Conservation (phyloP, 345 rosid genomes). For the Luvunga scandens region DNA sequence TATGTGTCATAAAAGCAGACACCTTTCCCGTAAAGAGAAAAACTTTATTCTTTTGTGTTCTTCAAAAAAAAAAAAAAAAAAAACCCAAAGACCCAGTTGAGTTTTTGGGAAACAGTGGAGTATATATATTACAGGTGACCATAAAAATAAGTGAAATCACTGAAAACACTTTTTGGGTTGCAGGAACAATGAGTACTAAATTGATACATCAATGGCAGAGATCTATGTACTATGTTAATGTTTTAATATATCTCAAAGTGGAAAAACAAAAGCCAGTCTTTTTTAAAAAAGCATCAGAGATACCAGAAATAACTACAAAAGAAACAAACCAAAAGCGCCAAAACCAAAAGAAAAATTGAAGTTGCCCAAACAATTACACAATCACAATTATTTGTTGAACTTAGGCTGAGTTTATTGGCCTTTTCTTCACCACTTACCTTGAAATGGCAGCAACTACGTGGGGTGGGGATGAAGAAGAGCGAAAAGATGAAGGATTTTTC, state of each 20-base stretch:
- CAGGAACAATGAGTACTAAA: background rate
- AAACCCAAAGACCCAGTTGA: background rate
- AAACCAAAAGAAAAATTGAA: background rate
- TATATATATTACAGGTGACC: background rate
- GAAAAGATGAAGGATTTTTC: background rate
- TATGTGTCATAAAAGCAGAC: background rate
- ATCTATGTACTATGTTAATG: background rate
- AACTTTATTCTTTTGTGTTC: background rate
- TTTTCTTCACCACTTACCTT: background rate
- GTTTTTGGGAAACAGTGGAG: background rate
- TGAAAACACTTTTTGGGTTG: slow-evolving; percentile 3
- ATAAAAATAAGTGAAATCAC: background rate
- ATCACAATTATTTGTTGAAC: background rate
- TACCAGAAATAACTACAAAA: background rate
- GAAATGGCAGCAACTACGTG: background rate
- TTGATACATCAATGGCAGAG: slow-evolving; percentile 8
- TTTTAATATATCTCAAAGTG: background rate
- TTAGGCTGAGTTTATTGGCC: background rate
- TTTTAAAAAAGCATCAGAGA: background rate
- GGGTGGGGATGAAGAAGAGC: background rate
- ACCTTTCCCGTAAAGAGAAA: background rate
- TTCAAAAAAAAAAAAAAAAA: no score
- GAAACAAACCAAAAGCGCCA: background rate
- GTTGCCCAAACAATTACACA: background rate
- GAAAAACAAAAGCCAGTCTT: background rate